Percentiles rank a stretch among this genome's conserved stretches.
Evolutionary conservation across 1,139 yeast genomes (phyloP).

Genomic region (Nakaseomyces glabratus): DNA sequence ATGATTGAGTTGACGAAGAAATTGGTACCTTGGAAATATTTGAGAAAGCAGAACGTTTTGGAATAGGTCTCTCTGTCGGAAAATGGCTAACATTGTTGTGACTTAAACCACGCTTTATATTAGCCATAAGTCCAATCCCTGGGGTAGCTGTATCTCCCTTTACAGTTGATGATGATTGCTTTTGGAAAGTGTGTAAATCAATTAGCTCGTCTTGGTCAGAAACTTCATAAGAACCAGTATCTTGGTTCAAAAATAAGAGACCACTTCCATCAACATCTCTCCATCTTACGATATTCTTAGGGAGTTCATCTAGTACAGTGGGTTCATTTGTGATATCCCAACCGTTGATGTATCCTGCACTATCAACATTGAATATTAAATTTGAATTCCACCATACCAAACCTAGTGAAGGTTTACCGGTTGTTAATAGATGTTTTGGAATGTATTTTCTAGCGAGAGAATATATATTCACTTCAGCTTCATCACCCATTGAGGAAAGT

Average conservation of each 20-base stretch:
- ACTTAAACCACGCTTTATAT: conserved; percentile 8
- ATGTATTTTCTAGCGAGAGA: conserved; percentile 63
- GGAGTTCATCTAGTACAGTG: conserved; percentile 25
- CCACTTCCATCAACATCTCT: conserved; percentile 33
- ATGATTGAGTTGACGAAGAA: conserved; percentile 2
- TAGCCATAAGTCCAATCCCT: conserved; percentile 4
- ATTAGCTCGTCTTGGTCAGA: conserved; percentile 7
- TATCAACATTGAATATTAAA: conserved; percentile 28
- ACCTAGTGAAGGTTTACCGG: conserved; percentile 28
- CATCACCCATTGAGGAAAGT: conserved; percentile 68
- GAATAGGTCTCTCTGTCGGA: conserved; percentile 4
- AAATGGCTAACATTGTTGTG: conserved; percentile 6
- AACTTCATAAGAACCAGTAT: conserved; percentile 19
- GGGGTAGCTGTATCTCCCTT: conserved; percentile 1
- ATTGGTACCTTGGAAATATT: background rate
- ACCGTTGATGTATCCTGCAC: conserved; percentile 26
- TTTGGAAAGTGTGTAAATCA: background rate
- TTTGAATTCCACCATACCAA: conserved; percentile 31
- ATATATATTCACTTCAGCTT: conserved; percentile 65
- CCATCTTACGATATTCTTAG: conserved; percentile 26
- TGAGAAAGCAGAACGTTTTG: conserved; percentile 2
- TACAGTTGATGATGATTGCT: conserved; percentile 1
- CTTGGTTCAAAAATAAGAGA: conserved; percentile 26
- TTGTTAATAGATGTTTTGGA: conserved; percentile 48
- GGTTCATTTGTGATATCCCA: conserved; percentile 30